These are phyloP conservation scores for Peronospora belbahrii DNA, from an alignment of 352 stramenopile species.

Conservation along the genomic window DNA sequence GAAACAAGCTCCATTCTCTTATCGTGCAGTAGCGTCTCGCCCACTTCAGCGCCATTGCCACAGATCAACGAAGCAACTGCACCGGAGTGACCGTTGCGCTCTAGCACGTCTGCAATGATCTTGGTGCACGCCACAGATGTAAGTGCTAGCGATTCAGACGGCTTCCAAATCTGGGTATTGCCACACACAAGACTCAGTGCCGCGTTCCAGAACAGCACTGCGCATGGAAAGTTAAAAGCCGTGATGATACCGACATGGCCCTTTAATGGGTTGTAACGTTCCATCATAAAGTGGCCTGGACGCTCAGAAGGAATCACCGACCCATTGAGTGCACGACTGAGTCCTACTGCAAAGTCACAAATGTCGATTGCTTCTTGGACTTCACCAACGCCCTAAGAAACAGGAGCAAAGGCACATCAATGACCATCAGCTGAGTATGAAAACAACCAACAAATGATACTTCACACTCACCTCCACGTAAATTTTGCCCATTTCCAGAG, in stretches of 20 bases:
- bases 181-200: constrained; percentile 86
- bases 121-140: constrained; percentile 88
- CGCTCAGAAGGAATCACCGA: constrained; percentile 88
- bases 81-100: constrained; percentile 76
- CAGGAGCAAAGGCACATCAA: constrained; percentile 1
- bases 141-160: constrained; percentile 82
- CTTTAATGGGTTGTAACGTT: constrained; percentile 90
- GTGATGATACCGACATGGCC: constrained; percentile 90
- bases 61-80: constrained; percentile 84
- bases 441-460: neutral
- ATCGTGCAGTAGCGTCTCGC: constrained; percentile 81
- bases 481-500: constrained; percentile 93
- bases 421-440: neutral
- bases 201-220: constrained; percentile 88
- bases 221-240: constrained; percentile 91
- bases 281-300: constrained; percentile 90
- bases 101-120: constrained; percentile 84
- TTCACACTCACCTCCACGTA: constrained; percentile 56
- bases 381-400: constrained; percentile 75
- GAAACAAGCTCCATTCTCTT: constrained; percentile 85
- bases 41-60: constrained; percentile 70
- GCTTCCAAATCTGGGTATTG: constrained; percentile 91
- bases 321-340: constrained; percentile 84
- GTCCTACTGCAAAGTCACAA: constrained; percentile 90
- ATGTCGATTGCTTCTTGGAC: constrained; percentile 93